Conservation (phyloP, 2,329 filamentous ascomycete genomes). For the Curvularia spicifera region DNA sequence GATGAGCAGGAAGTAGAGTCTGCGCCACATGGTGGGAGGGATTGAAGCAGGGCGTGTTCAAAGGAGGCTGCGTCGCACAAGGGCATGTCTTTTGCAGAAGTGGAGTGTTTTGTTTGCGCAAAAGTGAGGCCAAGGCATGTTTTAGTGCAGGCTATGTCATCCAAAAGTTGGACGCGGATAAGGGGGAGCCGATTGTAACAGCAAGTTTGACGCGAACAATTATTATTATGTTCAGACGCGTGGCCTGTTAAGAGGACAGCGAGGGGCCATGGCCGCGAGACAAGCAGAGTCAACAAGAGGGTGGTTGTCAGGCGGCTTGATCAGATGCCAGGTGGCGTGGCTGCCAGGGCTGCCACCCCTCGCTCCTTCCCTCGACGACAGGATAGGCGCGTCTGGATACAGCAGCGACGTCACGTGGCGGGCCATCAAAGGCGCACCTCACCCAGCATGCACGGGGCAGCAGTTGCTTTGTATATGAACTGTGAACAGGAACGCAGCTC, state of each 20-base stretch:
- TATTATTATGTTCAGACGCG: constrained; percentile 14
- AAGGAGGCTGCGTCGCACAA: constrained; percentile 27
- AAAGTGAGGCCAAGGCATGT: constrained; percentile 29
- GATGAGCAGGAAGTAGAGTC: constrained; percentile 83
- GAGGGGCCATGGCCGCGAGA: constrained; percentile 24
- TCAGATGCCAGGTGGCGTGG: constrained; percentile 30
- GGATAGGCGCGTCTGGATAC: background rate
- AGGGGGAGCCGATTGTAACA: constrained; percentile 25
- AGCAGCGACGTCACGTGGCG: constrained; percentile 6
- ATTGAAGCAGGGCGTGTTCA: constrained; percentile 24
- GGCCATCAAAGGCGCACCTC: constrained; percentile 7
- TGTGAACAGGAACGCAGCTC: too few species aligned
- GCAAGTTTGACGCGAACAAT: constrained; percentile 4
- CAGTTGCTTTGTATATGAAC: background rate
- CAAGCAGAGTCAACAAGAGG: constrained; percentile 14
- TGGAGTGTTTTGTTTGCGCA: constrained; percentile 16
- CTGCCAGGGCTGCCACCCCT: constrained; percentile 5
- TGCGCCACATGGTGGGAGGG: constrained; percentile 77
- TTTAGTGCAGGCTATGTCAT: constrained; percentile 35
- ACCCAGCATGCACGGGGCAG: background rate
- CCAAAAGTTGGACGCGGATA: constrained; percentile 33
- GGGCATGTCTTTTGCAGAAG: constrained; percentile 39
- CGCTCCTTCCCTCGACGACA: constrained; percentile 23
- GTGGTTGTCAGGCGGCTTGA: constrained; percentile 29
- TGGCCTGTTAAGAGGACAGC: constrained; percentile 7